Evolutionary conservation across 2,329 filamentous ascomycete species (phyloP), one percentile per base, ranked within the genome.

Genomic region (Amphichorda felina): DNA sequence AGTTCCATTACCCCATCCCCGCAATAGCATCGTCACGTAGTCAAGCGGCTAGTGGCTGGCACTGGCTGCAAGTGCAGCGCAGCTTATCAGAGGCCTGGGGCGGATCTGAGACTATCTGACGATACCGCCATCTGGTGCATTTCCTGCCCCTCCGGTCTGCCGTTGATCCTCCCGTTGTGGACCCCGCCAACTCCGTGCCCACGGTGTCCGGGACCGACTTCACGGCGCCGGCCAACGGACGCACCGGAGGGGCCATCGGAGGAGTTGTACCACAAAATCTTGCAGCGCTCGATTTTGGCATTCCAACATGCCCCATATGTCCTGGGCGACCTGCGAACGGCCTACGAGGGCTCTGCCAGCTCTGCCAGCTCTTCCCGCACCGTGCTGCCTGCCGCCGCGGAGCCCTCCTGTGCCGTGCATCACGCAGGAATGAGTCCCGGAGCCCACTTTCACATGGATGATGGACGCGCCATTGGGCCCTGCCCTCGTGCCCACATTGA

Each of bases 131-230:
- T 32, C n/a, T n/a, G n/a, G n/a, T n/a, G n/a, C n/a, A n/a, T 21
- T n/a, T 13, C 27, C 30, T 32, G 30, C 31, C 17, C 31, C 17
- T 33, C 31, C 31, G 31, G 21, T 16, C 25, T 27, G 26, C 35
- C 35, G 35, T 36, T 31, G 35, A 36, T 36, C 35, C 33, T 25
- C 19, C 35, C 35, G 35, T 31, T 36, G 35, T 36, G 35, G 35
- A 31, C 18, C 34, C 34, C 19, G 16, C 14, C 5, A 5, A 24
- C 14, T 8, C 18, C 30, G 27, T n/a, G 6, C 6, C 7, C 21
- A 24, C 21, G 6, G 21, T 24, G 21, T 6, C 30, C 30, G 30
- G 30, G 11, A 32, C 21, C 33, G 22, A 35, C 8, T 17, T 35
- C 21, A 35, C 33, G 33, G 33, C 17, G 33, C 22, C 33, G 14